phyloP scores from a whole-genome alignment of 257 asterid genomes.

The Cordia subcordata region DNA sequence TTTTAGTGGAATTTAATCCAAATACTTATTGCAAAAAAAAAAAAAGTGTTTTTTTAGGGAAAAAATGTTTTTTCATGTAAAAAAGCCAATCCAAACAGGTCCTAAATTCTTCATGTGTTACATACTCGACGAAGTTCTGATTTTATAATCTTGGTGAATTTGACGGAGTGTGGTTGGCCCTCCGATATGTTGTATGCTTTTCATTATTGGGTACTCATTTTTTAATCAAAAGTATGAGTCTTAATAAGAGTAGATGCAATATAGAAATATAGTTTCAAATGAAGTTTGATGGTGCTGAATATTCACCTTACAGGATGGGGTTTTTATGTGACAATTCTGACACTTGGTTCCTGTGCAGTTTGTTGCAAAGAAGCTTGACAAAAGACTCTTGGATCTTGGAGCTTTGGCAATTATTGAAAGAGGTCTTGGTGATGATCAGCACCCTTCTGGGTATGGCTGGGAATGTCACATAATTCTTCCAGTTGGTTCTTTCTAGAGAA shows the following conservation, averaged over 20 bases:
- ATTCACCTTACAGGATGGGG: background rate
- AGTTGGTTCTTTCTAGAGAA: background rate
- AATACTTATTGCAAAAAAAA: too few species aligned
- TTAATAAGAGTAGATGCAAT: too few species aligned
- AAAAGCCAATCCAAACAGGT: too few species aligned
- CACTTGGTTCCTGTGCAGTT: slow-evolving; percentile 46
- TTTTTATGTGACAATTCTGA: background rate
- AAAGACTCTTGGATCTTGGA: slow-evolving; percentile 80
- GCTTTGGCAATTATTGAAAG: slow-evolving; percentile 61
- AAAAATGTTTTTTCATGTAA: too few species aligned
- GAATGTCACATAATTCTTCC: background rate
- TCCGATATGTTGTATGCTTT: too few species aligned
- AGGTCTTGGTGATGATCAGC: slow-evolving; percentile 99
- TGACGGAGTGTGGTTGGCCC: too few species aligned
- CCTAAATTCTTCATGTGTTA: background rate
- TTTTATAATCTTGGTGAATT: too few species aligned
- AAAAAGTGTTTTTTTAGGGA: too few species aligned
- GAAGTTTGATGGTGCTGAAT: background rate
- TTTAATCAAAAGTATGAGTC: too few species aligned
- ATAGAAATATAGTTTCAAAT: background rate
- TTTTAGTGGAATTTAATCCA: too few species aligned
- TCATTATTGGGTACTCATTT: too few species aligned
- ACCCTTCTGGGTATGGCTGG: slow-evolving; percentile 76
- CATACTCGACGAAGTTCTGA: too few species aligned
- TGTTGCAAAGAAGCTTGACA: slow-evolving; percentile 98